Evolutionary conservation across 169 alveolate genomes (phyloP), one percentile per base, ranked within the genome.

Genomic region (Cryptosporidium xiaoi): DNA sequence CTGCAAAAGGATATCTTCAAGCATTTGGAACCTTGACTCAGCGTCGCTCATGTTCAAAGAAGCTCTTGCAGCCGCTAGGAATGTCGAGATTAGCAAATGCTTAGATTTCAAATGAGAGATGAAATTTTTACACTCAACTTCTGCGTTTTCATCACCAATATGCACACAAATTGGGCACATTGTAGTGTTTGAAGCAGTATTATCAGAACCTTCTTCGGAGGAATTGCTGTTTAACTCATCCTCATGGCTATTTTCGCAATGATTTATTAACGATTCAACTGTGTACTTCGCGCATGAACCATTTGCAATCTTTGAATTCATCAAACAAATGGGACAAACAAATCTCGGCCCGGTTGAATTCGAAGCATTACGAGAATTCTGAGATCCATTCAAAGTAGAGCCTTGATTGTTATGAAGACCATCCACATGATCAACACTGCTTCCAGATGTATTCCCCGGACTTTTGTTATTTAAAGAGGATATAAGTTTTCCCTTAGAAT

Each of bases 101-200:
- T 77, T 77, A 50, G 87, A 60, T 77, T 56, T 77, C 2, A 77
- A 56, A 44, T 77, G 87, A 6, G 16, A 27, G 7, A 62, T 8
- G 56, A 77, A 77, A 6, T 62, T 44, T 12, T 33, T 77, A 24
- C 69, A 77, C 1, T 56, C 69, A 33, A 77, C 87, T 27, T 77
- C 87, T 1, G 87, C 87, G 29, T 36, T 77, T 40, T 77, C 87
- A 62, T 77, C 87, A 29, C 87, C 87, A 77, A 62, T 62, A 48
- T 77, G 87, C 27, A 77, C 87, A 62, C 87, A 77, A 4, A 77
- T 77, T 31, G 87, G 87, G 29, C 87, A 77, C 87, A 77, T 77
- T 13, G 50, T 77, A 3, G 64, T 77, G 7, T 27, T 29, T 34
- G 36, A 24, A 62, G 7, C 48, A 53, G 20, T 16, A 24, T 60